Evolutionary conservation across 495 filamentous ascomycete genomes (phyloP), one percentile per base, ranked within the genome.

Genomic region (Penicillium silybi): DNA sequence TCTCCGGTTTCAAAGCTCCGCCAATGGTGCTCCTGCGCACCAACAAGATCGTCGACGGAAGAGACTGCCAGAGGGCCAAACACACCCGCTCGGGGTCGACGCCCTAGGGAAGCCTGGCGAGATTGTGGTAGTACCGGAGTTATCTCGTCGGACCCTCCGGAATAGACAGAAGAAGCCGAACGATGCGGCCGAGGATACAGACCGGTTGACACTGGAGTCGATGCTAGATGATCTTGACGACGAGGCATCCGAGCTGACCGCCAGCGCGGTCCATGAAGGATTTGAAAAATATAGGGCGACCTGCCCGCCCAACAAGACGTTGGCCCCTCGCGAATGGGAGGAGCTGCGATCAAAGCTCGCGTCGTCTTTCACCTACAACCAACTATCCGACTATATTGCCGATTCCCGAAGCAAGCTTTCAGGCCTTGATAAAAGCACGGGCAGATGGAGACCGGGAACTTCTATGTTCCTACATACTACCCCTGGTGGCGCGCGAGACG

Each of bases 61-160:
- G 43, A 44, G 16, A 44, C 13, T 10, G 2, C 40, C 25, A 2
- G 16, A 44, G 23, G 13, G 11, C 11, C 18, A 44, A 29, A 52
- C 50, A 29, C 19, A 54, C 1, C 32, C 54, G 16, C 59, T 76
- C 20, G 61, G 53, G 41, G 58, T 76, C n/a, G 46, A 68, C 26
- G 42, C 67, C 1, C 52, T 80, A 7, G 76, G 76, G 11, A 54
- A 72, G 42, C 72, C 71, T 0, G 73, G 63, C 6, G 59, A 78
- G 44, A 70, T 78, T 4, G 59, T 78, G 16, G 57, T 78, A 26
- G 53, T 79, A 17, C 52, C 50, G 13, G 41, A 34, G 18, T 50
- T 54, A 19, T 61, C 56, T 20, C 56, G 59, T 27, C 46, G 37
- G 25, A 50, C 17, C 13, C 37, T 41, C 2, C 17, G 57, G 11